Percentiles rank a stretch among this genome's conserved stretches.
Conservation (phyloP, 1,139 yeast genomes). For the Hyphopichia khmerensis region DNA sequence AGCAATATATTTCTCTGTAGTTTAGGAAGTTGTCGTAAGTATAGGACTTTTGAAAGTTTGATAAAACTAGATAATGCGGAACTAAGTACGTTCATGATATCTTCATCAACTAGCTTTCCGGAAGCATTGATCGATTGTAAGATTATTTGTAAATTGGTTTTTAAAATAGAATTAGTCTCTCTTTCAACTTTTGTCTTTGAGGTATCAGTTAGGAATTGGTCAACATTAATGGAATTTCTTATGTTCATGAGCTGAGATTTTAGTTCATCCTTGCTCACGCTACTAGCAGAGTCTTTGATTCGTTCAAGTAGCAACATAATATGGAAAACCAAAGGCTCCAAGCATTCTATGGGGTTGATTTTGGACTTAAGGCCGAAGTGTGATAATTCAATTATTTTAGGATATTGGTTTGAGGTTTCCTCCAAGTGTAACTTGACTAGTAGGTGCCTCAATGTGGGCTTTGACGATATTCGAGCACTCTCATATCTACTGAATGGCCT, state of each 20-base stretch:
- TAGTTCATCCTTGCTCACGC: not conserved
- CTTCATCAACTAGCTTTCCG: not conserved
- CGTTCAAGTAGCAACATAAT: conserved; percentile 6
- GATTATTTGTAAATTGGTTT: not conserved
- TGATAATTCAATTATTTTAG: not conserved
- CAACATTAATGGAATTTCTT: not conserved
- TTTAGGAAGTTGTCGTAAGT: not conserved
- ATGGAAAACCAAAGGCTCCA: conserved; percentile 16
- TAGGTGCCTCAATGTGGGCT: conserved; percentile 4
- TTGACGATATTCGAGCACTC: not conserved
- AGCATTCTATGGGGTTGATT: not conserved
- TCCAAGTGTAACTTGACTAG: conserved; percentile 1
- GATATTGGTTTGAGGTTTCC: not conserved
- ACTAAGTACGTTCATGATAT: conserved; percentile 1
- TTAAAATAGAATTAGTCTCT: not conserved
- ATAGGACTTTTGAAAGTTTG: conserved; percentile 1
- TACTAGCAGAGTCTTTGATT: not conserved
- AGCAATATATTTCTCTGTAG: not conserved
- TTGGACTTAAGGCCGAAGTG: not conserved
- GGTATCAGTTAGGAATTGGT: not conserved
- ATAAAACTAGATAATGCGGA: conserved; percentile 9
- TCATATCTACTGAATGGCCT: conserved; percentile 1
- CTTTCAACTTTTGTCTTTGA: not conserved
- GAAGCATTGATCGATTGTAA: not conserved
- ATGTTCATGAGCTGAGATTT: not conserved